These are phyloP conservation scores for Fragaria vesca DNA, from an alignment of 306 rosid genomes.

Conservation along the genomic window DNA sequence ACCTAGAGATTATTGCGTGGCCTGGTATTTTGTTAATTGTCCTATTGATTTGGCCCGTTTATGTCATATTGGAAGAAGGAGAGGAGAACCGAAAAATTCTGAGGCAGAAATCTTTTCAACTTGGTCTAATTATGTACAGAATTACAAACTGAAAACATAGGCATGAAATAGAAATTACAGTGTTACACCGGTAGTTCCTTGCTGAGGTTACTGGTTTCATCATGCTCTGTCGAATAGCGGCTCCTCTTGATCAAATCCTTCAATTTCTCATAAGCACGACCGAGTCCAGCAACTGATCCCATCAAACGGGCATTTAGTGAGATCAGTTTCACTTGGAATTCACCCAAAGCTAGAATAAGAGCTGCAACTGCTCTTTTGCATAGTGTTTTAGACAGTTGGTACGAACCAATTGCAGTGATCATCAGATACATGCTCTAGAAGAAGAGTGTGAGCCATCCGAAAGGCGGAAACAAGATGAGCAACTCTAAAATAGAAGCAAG, in stretches of 20 bases:
- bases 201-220: not conserved
- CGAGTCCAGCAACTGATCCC: not conserved
- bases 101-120: too few species aligned
- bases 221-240: not conserved
- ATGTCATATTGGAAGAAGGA: too few species aligned
- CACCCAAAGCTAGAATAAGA: not conserved
- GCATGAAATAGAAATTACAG: too few species aligned
- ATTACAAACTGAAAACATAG: too few species aligned
- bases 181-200: not conserved
- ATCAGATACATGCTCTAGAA: not conserved
- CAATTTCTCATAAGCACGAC: not conserved
- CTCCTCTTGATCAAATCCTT: not conserved
- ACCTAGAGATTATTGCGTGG: too few species aligned
- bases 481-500: not conserved
- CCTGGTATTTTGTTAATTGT: too few species aligned
- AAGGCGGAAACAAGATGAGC: not conserved
- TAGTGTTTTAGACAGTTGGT: not conserved
- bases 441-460: not conserved
- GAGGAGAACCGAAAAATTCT: too few species aligned
- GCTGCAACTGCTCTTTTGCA: not conserved
- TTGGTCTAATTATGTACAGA: too few species aligned
- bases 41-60: too few species aligned
- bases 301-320: too few species aligned
- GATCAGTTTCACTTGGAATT: too few species aligned
- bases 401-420: not conserved